These are phyloP conservation scores for Umbelopsis vinacea DNA, from an alignment of 192 early-diverging fungal genomes.

Conservation along the genomic window DNA sequence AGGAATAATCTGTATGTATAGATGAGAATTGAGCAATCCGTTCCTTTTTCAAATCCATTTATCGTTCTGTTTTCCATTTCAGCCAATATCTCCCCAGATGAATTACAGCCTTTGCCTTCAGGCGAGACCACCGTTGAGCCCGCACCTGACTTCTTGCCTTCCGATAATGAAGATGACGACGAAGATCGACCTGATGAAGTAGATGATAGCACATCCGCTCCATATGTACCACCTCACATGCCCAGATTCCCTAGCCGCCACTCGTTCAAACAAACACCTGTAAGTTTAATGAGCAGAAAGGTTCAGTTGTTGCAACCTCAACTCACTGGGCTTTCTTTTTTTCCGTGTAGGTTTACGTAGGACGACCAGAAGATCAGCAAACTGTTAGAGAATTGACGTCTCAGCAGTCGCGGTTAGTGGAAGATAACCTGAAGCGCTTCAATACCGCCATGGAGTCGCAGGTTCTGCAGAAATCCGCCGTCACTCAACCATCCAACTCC, in stretches of 20 bases:
- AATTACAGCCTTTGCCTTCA: slow-evolving; percentile 4
- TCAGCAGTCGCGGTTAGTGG: slow-evolving; percentile 57
- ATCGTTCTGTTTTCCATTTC: not conserved
- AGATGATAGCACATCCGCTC: slow-evolving; percentile 32
- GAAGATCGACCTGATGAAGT: slow-evolving; percentile 29
- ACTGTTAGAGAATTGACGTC: slow-evolving; percentile 55
- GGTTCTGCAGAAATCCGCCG: not conserved
- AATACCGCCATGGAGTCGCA: slow-evolving; percentile 35
- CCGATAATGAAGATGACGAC: slow-evolving; percentile 41
- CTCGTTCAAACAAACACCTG: slow-evolving; percentile 60
- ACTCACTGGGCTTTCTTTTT: not conserved
- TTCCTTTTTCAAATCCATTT: not conserved
- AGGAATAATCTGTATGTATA: slow-evolving; percentile 10
- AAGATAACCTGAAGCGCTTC: slow-evolving; percentile 57
- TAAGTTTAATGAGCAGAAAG: slow-evolving; percentile 27
- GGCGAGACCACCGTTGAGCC: slow-evolving; percentile 34
- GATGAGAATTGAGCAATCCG: not conserved
- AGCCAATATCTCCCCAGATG: slow-evolving; percentile 3
- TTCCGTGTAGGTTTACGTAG: slow-evolving; percentile 51
- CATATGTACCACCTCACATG: slow-evolving; percentile 53
- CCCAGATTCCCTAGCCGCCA: slow-evolving; percentile 60
- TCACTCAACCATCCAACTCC: not conserved
- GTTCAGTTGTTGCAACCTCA: not conserved
- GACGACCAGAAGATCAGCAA: slow-evolving; percentile 55
- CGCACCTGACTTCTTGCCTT: slow-evolving; percentile 42